Conservation (phyloP, 176 grass and related monocot genomes). For the Guadua angustifolia region DNA sequence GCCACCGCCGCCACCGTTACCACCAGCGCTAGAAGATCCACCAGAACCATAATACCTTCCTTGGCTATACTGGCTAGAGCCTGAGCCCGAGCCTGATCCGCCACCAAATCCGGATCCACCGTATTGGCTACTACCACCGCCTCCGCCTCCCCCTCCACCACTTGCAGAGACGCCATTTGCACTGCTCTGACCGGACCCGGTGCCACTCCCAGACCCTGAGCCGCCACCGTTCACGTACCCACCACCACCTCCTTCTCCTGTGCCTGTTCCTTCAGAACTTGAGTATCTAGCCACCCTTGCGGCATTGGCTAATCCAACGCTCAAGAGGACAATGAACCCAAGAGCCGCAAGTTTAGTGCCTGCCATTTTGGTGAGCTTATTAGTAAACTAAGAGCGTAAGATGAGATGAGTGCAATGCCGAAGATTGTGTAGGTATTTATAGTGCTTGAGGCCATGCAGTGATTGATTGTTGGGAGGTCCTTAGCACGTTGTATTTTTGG, state of each 20-base stretch:
- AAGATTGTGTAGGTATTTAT: slow-evolving; percentile 18
- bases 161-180: not conserved
- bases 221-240: slow-evolving; percentile 11
- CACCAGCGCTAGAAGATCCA: not conserved
- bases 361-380: slow-evolving; percentile 26
- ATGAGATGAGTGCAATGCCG: not conserved
- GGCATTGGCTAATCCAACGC: slow-evolving; percentile 40
- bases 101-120: not conserved
- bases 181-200: not conserved
- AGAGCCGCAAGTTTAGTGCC: slow-evolving; percentile 41
- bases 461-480: not conserved
- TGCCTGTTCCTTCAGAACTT: slow-evolving; percentile 13
- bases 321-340: slow-evolving; percentile 44
- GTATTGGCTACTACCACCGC: not conserved
- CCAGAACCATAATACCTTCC: not conserved
- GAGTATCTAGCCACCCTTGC: slow-evolving; percentile 45
- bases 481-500: not conserved
- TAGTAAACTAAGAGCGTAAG: not conserved
- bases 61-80: not conserved
- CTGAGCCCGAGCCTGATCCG: slow-evolving; percentile 12
- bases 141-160: slow-evolving; percentile 12
- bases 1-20: not conserved
- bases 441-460: not conserved
- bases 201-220: not conserved
- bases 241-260: slow-evolving; percentile 6